Percentiles rank a stretch among this genome's conserved stretches.
Conservation (phyloP, 2,329 filamentous ascomycete species). For the Phaeoacremonium minimum region DNA sequence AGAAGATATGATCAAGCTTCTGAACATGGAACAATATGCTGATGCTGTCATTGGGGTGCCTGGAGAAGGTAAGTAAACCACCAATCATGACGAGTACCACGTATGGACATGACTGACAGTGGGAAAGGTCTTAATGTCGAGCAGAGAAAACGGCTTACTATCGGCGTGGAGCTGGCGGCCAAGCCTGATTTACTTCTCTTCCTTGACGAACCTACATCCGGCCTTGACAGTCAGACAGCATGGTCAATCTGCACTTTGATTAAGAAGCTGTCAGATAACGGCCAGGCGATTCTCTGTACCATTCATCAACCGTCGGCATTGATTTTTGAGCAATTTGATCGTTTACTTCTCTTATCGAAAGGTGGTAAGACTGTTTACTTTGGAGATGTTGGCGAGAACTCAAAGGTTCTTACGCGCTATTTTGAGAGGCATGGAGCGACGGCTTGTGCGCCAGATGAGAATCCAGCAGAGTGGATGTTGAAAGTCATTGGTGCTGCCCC, state of each 20-base stretch:
- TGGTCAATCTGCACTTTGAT: constrained; percentile 69
- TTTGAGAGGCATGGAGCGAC: constrained; percentile 59
- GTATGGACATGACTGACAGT: too few relatives aligned
- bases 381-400: constrained; percentile 49
- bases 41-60: constrained; percentile 21
- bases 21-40: constrained; percentile 11
- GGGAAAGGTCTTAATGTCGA: constrained; percentile 22
- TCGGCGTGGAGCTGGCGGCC: constrained; percentile 67
- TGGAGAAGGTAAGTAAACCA: neutral
- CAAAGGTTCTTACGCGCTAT: constrained; percentile 44
- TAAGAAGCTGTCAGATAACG: constrained; percentile 54
- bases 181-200: constrained; percentile 67
- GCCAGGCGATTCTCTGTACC: constrained; percentile 45
- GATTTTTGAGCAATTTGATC: constrained; percentile 48
- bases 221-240: constrained; percentile 68
- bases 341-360: constrained; percentile 49
- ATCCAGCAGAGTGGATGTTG: constrained; percentile 68
- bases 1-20: constrained; percentile 46
- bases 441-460: constrained; percentile 47
- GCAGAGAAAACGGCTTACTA: constrained; percentile 54
- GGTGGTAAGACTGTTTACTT: constrained; percentile 56
- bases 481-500: constrained; percentile 38
- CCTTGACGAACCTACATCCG: constrained; percentile 72
- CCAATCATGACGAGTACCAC: too few relatives aligned
- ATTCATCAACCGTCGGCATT: constrained; percentile 45